A percentile compares a stretch with the other conserved stretches of the same genome.
Evolutionary conservation across 1,139 yeast species (phyloP).

Genomic region (Entelexis sorbosivorans): DNA sequence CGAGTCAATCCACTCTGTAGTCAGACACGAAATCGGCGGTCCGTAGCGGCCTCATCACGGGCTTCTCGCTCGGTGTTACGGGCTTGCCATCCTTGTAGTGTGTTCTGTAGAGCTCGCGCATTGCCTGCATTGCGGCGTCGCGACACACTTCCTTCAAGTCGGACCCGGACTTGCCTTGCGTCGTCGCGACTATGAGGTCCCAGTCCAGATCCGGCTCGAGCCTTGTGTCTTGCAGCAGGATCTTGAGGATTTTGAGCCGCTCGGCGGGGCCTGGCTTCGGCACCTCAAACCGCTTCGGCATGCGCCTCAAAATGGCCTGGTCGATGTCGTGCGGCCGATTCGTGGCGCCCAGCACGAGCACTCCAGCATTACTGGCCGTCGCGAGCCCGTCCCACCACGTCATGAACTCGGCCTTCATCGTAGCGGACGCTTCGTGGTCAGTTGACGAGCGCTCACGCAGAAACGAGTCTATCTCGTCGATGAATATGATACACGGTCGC

Average conservation of each 20-base stretch:
- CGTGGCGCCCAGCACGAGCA: slow-evolving; percentile 89
- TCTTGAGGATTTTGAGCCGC: slow-evolving; percentile 54
- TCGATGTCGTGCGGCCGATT: slow-evolving; percentile 88
- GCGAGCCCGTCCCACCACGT: slow-evolving; percentile 91
- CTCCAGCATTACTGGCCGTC: slow-evolving; percentile 50
- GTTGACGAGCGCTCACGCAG: slow-evolving; percentile 71
- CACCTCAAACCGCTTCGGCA: slow-evolving; percentile 84
- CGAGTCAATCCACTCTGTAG: background rate
- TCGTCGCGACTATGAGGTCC: slow-evolving; percentile 47
- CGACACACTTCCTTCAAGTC: slow-evolving; percentile 85
- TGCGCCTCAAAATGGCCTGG: slow-evolving; percentile 78
- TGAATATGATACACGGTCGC: slow-evolving; percentile 89
- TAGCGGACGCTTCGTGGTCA: slow-evolving; percentile 94
- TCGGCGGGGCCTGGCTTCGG: slow-evolving; percentile 61
- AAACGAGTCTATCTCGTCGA: slow-evolving; percentile 93
- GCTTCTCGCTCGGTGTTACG: background rate
- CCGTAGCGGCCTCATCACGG: slow-evolving; percentile 14
- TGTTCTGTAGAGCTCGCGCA: slow-evolving; percentile 43
- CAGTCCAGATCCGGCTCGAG: slow-evolving; percentile 53
- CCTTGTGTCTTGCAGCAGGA: slow-evolving; percentile 55
- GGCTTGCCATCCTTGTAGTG: slow-evolving; percentile 8
- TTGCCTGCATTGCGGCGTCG: slow-evolving; percentile 84
- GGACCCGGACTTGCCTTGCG: slow-evolving; percentile 79
- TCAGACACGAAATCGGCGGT: slow-evolving; percentile 16
- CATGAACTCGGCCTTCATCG: slow-evolving; percentile 94